phyloP scores from a whole-genome alignment of 169 alveolate genomes.

The Fabrea salina region DNA sequence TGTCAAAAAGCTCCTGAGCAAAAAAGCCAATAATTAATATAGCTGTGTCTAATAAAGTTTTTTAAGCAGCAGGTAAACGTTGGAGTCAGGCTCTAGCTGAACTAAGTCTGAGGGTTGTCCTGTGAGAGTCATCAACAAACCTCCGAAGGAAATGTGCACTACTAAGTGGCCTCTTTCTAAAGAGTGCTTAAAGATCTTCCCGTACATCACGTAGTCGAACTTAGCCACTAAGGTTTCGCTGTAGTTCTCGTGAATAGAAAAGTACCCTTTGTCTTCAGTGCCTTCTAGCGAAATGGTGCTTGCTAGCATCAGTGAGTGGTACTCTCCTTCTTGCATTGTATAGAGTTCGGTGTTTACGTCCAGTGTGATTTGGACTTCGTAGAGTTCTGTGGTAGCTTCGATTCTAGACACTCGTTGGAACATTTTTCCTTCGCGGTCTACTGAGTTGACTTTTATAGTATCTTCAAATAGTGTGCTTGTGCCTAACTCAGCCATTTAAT shows the following conservation, averaged over 20 bases:
- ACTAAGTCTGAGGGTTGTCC: constrained; percentile 12
- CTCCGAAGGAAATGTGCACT: constrained; percentile 24
- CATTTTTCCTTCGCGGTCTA: constrained; percentile 24
- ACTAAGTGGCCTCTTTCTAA: neutral
- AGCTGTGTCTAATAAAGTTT: neutral
- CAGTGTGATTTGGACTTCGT: constrained; percentile 3
- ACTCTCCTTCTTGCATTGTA: neutral
- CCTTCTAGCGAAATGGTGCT: constrained; percentile 7
- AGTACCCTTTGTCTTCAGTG: constrained; percentile 13
- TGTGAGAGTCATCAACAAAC: neutral
- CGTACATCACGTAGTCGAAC: constrained; percentile 15
- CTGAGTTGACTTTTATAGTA: neutral
- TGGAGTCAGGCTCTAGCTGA: constrained; percentile 30
- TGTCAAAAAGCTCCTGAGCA: neutral
- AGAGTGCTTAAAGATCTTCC: constrained; percentile 17
- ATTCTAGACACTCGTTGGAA: constrained; percentile 18
- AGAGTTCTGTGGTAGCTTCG: neutral
- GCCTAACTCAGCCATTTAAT: neutral
- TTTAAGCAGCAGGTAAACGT: constrained; percentile 1
- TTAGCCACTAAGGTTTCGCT: neutral
- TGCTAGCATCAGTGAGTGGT: constrained; percentile 16
- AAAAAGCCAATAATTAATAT: neutral
- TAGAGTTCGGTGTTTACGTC: constrained; percentile 18
- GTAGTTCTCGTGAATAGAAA: constrained; percentile 5
- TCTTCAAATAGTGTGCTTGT: constrained; percentile 5